A percentile compares a stretch with the other conserved stretches of the same genome.
Evolutionary conservation across 345 rosid genomes (phyloP).

Genomic region (Hypericum androsaemum): DNA sequence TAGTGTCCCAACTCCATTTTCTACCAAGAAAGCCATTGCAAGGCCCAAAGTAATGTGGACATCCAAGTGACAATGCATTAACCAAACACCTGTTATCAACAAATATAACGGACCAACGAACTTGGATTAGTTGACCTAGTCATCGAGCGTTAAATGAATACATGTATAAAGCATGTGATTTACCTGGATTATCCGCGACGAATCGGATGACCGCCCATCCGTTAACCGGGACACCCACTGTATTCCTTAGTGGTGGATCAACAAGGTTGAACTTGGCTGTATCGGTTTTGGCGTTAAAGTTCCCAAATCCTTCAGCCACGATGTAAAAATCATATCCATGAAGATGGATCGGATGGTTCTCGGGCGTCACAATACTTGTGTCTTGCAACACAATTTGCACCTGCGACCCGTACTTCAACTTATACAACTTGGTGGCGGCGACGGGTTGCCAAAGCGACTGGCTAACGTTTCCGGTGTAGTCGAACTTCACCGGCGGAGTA

Average conservation of each 20-base stretch:
- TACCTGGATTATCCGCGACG: slow-evolving; percentile 5
- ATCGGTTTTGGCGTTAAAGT: slow-evolving; percentile 1
- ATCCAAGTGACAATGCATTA: slow-evolving; percentile 95
- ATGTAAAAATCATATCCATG: slow-evolving; percentile 6
- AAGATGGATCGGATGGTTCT: slow-evolving; percentile 4
- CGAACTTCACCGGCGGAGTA: slow-evolving; percentile 2
- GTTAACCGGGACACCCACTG: not conserved
- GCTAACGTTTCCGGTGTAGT: slow-evolving; percentile 2
- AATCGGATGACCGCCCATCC: slow-evolving; percentile 4
- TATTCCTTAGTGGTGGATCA: slow-evolving; percentile 3
- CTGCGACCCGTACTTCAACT: not conserved
- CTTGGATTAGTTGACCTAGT: not conserved
- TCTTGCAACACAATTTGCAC: slow-evolving; percentile 1
- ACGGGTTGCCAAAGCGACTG: not conserved
- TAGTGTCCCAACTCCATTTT: slow-evolving; percentile 53
- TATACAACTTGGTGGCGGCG: not conserved
- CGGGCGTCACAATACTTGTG: slow-evolving; percentile 2
- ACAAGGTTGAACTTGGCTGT: slow-evolving; percentile 1
- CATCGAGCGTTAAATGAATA: not conserved
- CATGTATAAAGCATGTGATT: not conserved
- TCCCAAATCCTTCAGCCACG: slow-evolving; percentile 1
- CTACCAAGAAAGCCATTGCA: slow-evolving; percentile 80
- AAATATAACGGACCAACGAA: not conserved
- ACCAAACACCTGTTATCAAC: slow-evolving; percentile 58
- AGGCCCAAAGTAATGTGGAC: slow-evolving; percentile 81